Evolutionary conservation across 2,329 filamentous ascomycete species (phyloP).

Genomic region (Fusarium torreyae): DNA sequence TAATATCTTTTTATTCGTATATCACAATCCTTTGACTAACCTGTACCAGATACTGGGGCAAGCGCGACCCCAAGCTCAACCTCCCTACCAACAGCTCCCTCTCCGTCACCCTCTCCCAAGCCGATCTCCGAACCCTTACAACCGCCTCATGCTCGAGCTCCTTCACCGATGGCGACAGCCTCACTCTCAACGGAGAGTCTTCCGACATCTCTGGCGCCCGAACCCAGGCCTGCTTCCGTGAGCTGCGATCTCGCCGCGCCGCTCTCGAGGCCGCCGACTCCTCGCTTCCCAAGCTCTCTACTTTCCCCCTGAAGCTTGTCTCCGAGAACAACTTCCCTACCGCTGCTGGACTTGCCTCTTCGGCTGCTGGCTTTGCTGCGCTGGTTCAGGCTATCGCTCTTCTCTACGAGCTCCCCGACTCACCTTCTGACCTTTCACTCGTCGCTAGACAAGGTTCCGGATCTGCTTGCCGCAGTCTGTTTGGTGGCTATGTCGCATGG

Average conservation of each 20-base stretch:
- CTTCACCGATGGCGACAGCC: slow-evolving; percentile 77
- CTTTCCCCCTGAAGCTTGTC: slow-evolving; percentile 85
- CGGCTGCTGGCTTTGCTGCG: slow-evolving; percentile 78
- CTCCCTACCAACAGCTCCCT: slow-evolving; percentile 98
- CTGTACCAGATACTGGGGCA: slow-evolving; percentile 84
- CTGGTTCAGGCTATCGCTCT: slow-evolving; percentile 89
- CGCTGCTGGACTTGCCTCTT: slow-evolving; percentile 87
- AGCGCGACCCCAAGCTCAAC: slow-evolving; percentile 93
- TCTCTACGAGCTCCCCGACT: slow-evolving; percentile 87
- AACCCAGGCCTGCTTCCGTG: slow-evolving; percentile 94
- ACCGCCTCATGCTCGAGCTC: slow-evolving; percentile 89
- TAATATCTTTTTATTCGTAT: slow-evolving; percentile 56
- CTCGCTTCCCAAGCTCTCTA: slow-evolving; percentile 85
- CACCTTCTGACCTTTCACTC: slow-evolving; percentile 85
- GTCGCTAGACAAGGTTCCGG: slow-evolving; percentile 96
- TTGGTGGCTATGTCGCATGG: slow-evolving; percentile 98
- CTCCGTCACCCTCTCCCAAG: slow-evolving; percentile 94
- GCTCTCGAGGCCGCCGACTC: slow-evolving; percentile 80
- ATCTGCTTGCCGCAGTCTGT: slow-evolving; percentile 92
- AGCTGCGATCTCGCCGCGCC: slow-evolving; percentile 83
- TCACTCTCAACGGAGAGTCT: slow-evolving; percentile 85
- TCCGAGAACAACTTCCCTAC: slow-evolving; percentile 99
- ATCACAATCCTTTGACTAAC: slow-evolving; percentile 7
- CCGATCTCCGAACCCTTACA: slow-evolving; percentile 93
- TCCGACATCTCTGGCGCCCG: slow-evolving; percentile 91